Evolutionary conservation across 2,329 filamentous ascomycete species (phyloP).

Genomic region (Daldinia sp.): DNA sequence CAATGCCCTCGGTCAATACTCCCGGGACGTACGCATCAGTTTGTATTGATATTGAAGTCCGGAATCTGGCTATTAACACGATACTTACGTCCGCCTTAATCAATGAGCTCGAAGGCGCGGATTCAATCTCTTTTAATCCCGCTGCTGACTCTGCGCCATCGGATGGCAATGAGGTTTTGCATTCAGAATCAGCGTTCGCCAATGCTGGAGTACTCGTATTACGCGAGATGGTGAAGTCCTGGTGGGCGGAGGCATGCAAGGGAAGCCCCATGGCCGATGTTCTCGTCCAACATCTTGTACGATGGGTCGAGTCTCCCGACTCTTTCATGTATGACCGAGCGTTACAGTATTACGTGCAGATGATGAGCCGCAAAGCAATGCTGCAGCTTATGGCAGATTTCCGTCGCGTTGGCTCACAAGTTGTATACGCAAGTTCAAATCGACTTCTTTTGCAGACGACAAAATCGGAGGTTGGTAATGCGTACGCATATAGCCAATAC

Average conservation of each 20-base stretch:
- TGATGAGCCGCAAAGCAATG: conserved; percentile 97
- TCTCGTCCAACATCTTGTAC: conserved; percentile 95
- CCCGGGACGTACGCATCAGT: conserved; percentile 95
- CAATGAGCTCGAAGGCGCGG: conserved; percentile 92
- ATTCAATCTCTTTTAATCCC: conserved; percentile 86
- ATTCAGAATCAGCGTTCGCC: conserved; percentile 91
- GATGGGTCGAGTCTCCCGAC: conserved; percentile 93
- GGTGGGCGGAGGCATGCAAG: conserved; percentile 94
- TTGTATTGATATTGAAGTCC: conserved; percentile 92
- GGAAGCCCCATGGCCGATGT: conserved; percentile 96
- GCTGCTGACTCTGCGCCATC: conserved; percentile 68
- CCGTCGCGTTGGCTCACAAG: conserved; percentile 89
- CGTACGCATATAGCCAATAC: conserved; percentile 96
- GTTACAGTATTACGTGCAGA: conserved; percentile 95
- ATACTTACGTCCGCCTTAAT: conserved; percentile 95
- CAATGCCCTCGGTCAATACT: conserved; percentile 93
- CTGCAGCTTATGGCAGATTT: conserved; percentile 98
- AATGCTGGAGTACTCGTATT: conserved; percentile 89
- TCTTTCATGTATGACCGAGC: conserved; percentile 96
- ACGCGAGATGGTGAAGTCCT: conserved; percentile 97
- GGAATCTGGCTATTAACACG: conserved; percentile 96
- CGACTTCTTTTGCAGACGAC: conserved; percentile 92
- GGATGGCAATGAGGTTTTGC: conserved; percentile 74
- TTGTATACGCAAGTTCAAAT: conserved; percentile 93
- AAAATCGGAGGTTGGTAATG: conserved; percentile 95